A percentile compares a stretch with the other conserved stretches of the same genome.
Conservation (phyloP, 2,329 filamentous ascomycete genomes). For the Bipolaris oryzae region DNA sequence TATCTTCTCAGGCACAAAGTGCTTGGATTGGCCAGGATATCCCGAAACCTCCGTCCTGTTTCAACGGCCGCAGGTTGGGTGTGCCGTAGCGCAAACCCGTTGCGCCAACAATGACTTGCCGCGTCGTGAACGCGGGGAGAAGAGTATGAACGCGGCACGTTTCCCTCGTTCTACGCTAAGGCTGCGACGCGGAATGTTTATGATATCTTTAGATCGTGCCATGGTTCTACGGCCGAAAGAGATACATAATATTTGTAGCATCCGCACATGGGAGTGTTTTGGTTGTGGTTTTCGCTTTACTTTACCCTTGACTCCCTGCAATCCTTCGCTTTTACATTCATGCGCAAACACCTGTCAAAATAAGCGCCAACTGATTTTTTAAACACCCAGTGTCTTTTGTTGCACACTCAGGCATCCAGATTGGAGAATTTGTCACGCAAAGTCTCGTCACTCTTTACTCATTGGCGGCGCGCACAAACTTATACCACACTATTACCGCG, state of each 20-base stretch:
- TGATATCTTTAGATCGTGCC: background rate
- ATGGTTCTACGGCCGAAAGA: background rate
- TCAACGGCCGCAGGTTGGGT: constrained; percentile 10
- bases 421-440: constrained; percentile 7
- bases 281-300: background rate
- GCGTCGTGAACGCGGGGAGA: constrained; percentile 2
- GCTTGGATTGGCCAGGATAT: constrained; percentile 8
- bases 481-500: constrained; percentile 10
- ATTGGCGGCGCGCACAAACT: constrained; percentile 11
- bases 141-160: constrained; percentile 2
- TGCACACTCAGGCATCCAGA: background rate
- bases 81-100: constrained; percentile 10
- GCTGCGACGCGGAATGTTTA: constrained; percentile 10
- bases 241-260: background rate
- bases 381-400: background rate
- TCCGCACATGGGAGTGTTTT: background rate
- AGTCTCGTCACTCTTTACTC: constrained; percentile 2
- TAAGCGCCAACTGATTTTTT: background rate
- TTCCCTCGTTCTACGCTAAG: background rate
- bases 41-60: constrained; percentile 19
- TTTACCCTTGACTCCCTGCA: background rate
- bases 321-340: background rate
- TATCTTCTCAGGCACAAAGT: constrained; percentile 1
- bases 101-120: constrained; percentile 2
- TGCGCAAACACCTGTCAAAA: background rate